Conservation (phyloP, 495 filamentous ascomycete species). For the Astrothelium subdiscretum region DNA sequence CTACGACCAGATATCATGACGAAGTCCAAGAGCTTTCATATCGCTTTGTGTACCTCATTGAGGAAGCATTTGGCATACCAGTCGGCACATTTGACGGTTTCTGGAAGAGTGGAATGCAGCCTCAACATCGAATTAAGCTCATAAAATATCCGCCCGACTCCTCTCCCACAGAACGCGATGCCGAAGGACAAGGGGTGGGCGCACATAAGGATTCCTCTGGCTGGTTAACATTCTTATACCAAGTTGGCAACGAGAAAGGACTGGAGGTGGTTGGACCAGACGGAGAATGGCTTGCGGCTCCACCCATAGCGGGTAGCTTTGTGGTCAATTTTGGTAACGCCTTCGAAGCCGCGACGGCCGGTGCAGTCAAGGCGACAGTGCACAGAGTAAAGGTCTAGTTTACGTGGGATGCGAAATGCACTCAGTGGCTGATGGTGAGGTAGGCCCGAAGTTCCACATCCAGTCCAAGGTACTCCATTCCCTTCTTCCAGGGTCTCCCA, state of each 20-base stretch:
- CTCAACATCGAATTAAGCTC: slow-evolving; percentile 44
- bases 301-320: slow-evolving; percentile 37
- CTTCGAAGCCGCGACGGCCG: slow-evolving; percentile 44
- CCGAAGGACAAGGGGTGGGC: slow-evolving; percentile 38
- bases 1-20: slow-evolving; percentile 33
- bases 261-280: slow-evolving; percentile 38
- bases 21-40: slow-evolving; percentile 35
- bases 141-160: slow-evolving; percentile 36
- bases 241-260: slow-evolving; percentile 36
- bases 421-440: neutral
- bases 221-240: slow-evolving; percentile 45
- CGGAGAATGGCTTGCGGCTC: slow-evolving; percentile 41
- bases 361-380: slow-evolving; percentile 40
- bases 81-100: slow-evolving; percentile 38
- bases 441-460: slow-evolving; percentile 8
- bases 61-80: slow-evolving; percentile 35
- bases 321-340: slow-evolving; percentile 48
- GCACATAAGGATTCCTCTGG: slow-evolving; percentile 46
- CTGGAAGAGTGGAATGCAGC: slow-evolving; percentile 20
- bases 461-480: slow-evolving; percentile 24
- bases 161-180: neutral
- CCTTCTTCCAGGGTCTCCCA: slow-evolving; percentile 40
- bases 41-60: slow-evolving; percentile 39
- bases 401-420: neutral
- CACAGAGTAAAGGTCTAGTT: slow-evolving; percentile 31